Conservation (phyloP, 495 filamentous ascomycete genomes). For the Aspergillus funiculosus region DNA sequence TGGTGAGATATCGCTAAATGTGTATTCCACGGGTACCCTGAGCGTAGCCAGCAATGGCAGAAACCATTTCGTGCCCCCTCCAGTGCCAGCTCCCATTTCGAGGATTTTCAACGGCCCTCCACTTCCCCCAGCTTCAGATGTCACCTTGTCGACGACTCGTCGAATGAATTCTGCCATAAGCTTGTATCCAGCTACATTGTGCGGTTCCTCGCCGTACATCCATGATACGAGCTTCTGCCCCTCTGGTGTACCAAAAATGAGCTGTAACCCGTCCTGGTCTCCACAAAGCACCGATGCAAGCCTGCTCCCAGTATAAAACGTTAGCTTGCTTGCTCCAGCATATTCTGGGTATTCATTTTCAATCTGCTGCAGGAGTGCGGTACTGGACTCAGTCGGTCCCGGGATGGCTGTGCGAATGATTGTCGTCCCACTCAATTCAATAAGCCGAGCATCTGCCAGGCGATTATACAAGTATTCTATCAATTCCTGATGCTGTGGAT, state of each 20-base stretch:
- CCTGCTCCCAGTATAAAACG: conserved; percentile 36
- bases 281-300: conserved; percentile 41
- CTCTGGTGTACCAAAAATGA: conserved; percentile 44
- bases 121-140: background rate
- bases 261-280: conserved; percentile 38
- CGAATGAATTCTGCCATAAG: conserved; percentile 43
- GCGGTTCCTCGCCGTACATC: conserved; percentile 40
- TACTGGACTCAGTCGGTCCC: conserved; percentile 28
- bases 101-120: conserved; percentile 32
- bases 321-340: conserved; percentile 33
- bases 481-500: conserved; percentile 28
- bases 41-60: conserved; percentile 32
- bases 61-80: conserved; percentile 38
- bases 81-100: conserved; percentile 44
- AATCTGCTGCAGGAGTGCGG: conserved; percentile 34
- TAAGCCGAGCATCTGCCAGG: conserved; percentile 38
- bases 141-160: conserved; percentile 24
- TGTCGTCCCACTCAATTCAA: conserved; percentile 27
- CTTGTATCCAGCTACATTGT: conserved; percentile 35
- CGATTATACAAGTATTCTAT: conserved; percentile 37
- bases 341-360: conserved; percentile 33
- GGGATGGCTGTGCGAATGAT: conserved; percentile 38
- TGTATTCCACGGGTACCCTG: conserved; percentile 42
- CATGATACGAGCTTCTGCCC: conserved; percentile 40
- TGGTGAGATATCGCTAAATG: conserved; percentile 42